Conservation (phyloP, 441 rosid species). For the Cnidoscolus chayamansa region DNA sequence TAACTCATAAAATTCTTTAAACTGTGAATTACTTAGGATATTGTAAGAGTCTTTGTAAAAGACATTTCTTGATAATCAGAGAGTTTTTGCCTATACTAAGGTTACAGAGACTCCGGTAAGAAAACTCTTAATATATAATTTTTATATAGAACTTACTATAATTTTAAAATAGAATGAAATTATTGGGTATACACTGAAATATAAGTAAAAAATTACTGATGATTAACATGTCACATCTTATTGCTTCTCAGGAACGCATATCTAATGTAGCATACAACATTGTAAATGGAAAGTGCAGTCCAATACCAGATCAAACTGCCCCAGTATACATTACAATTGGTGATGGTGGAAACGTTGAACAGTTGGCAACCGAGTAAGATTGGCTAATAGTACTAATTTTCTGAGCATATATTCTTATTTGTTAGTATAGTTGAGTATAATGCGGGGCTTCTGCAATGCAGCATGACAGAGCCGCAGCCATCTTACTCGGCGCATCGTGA, state of each 20-base stretch:
- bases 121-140: too few species aligned
- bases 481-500: conserved; percentile 72
- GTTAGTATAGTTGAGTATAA: background rate
- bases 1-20: too few species aligned
- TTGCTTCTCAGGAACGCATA: conserved; percentile 52
- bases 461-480: conserved; percentile 86
- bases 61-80: too few species aligned
- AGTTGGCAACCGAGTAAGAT: conserved; percentile 66
- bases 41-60: too few species aligned
- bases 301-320: conserved; percentile 59
- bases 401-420: background rate
- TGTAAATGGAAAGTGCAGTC: conserved; percentile 51
- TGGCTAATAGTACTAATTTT: background rate
- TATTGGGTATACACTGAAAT: too few species aligned
- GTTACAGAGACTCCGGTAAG: too few species aligned
- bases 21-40: too few species aligned
- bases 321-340: conserved; percentile 82
- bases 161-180: too few species aligned
- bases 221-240: background rate
- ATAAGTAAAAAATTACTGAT: background rate
- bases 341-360: conserved; percentile 83
- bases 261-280: conserved; percentile 73
- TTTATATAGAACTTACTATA: too few species aligned
- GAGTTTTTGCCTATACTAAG: too few species aligned
- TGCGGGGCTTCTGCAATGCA: conserved; percentile 27